Evolutionary conservation across 495 filamentous ascomycete species (phyloP), one percentile per base, ranked within the genome.

Genomic region (Podospora appendiculata): DNA sequence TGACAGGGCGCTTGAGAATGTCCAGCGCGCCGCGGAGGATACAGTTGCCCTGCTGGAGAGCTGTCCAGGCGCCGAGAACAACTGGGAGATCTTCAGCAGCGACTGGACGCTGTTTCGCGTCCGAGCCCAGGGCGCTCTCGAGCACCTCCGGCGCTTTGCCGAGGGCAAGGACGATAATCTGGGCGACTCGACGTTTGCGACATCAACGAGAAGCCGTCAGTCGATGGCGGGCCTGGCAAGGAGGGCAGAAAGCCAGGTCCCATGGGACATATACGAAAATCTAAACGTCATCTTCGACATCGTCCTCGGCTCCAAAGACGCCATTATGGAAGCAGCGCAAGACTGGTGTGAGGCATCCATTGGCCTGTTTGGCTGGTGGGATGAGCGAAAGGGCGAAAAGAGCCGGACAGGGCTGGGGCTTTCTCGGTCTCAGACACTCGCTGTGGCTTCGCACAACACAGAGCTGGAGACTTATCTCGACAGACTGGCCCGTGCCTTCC

Each of bases 321-420:
- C 88, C 11, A 88, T 95, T 54, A 71, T 90, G 36, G 76, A 78
- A 34, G 70, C 77, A 44, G 75, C 89, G 9, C 78, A 87, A 57
- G 89, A 93, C 64, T 96, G 90, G 90, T 76, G 90, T 43, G 91
- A 96, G 67, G 89, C 89, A 0, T 85, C 86, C 2, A 67, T 94
- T 45, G 85, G 82, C 4, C 67, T 95, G 43, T 85, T 89, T 9
- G 82, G 84, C 0, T 96, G 90, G 90, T 94, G 90, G 89, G 83
- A 90, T 64, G 87, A 90, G 36, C 79, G 87, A 13, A 82, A 84
- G 48, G 76, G 76, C 14, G 67, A 69, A 6, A 62, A 60, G 52
- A 51, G 56, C 62, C 3, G 8, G 25, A 13, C 10, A 6, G 17
- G 25, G 13, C 4, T 17, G 6, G 41, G 17, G 9, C 13, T 74